Evolutionary conservation across 306 rosid genomes (phyloP).

Genomic region (Pyrus bretschneideri): DNA sequence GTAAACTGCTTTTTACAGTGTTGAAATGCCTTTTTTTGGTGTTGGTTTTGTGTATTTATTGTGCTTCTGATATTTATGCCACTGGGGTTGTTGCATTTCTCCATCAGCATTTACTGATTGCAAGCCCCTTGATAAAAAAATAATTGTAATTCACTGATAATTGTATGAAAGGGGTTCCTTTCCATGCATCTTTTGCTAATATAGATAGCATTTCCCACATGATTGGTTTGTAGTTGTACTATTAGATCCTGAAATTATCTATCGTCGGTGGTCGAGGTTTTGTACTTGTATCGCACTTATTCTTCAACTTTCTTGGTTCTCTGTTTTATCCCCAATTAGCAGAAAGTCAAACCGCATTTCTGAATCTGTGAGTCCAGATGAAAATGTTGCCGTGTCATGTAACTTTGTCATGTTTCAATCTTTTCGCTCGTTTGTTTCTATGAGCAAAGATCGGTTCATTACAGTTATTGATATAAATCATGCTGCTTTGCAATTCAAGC

Average conservation of each 20-base stretch:
- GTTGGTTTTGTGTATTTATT: not conserved
- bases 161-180: not conserved
- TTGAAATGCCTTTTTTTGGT: not conserved
- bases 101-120: slow-evolving; percentile 6
- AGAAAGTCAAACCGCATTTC: not conserved
- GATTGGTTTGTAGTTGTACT: not conserved
- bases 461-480: not conserved
- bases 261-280: no score
- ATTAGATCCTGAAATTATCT: not conserved
- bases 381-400: not conserved
- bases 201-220: not conserved
- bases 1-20: not conserved
- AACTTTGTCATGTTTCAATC: not conserved
- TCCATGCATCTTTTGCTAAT: not conserved
- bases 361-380: not conserved
- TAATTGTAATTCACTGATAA: not conserved
- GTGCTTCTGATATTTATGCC: slow-evolving; percentile 8
- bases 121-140: not conserved
- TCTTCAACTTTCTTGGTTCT: not conserved
- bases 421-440: not conserved
- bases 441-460: not conserved
- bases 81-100: slow-evolving; percentile 6
- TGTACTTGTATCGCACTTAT: not conserved
- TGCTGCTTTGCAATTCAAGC: not conserved
- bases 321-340: not conserved